Evolutionary conservation across 257 asterid species (phyloP).

Genomic region (Plantago major): DNA sequence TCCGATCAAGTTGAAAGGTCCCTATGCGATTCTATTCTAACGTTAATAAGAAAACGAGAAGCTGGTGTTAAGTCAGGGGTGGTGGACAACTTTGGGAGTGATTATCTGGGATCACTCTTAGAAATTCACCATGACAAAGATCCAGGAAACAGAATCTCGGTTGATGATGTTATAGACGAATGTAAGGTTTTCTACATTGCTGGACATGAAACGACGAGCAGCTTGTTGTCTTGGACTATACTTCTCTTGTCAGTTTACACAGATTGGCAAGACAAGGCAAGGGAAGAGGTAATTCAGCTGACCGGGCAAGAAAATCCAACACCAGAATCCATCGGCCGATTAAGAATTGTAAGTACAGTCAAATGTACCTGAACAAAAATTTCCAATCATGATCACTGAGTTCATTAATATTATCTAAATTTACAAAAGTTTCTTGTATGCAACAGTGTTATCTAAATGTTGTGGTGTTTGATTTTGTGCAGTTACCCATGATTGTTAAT

Average conservation of each 20-base stretch:
- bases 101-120: slow-evolving; percentile 52
- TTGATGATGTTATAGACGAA: slow-evolving; percentile 52
- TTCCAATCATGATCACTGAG: too few relatives aligned
- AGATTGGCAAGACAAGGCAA: slow-evolving; percentile 64
- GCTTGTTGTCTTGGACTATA: slow-evolving; percentile 46
- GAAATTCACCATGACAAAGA: slow-evolving; percentile 28
- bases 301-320: slow-evolving; percentile 34
- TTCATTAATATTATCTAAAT: too few relatives aligned
- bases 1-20: slow-evolving; percentile 50
- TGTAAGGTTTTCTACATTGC: slow-evolving; percentile 39
- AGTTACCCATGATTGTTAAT: slow-evolving; percentile 62
- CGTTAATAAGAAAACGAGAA: slow-evolving; percentile 38
- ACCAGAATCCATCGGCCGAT: slow-evolving; percentile 50
- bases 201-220: slow-evolving; percentile 44
- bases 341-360: slow-evolving; percentile 48
- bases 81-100: slow-evolving; percentile 28
- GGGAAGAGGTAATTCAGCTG: slow-evolving; percentile 36
- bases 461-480: neutral
- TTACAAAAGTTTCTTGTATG: too few relatives aligned
- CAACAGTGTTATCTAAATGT: neutral
- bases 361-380: too few relatives aligned
- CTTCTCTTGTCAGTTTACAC: slow-evolving; percentile 43
- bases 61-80: slow-evolving; percentile 8
- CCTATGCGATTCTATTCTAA: slow-evolving; percentile 24
- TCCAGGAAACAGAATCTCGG: slow-evolving; percentile 34